Conservation (phyloP, 2,329 filamentous ascomycete species). For the Fonsecaea pugnacius region DNA sequence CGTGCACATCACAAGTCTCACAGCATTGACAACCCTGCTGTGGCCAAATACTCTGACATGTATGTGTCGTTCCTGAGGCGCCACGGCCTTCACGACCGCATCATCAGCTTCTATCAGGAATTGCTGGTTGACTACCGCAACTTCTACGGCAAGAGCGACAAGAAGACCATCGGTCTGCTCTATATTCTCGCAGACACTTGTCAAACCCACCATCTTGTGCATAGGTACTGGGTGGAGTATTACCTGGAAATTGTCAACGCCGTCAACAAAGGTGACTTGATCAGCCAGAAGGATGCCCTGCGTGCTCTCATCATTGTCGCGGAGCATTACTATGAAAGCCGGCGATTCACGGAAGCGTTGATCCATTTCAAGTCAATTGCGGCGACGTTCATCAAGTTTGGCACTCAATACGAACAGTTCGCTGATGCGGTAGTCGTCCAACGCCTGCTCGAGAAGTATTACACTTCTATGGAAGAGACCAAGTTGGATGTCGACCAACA, state of each 20-base stretch:
- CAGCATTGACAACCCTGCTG: conserved; percentile 43
- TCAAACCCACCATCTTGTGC: conserved; percentile 33
- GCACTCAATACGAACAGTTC: conserved; percentile 43
- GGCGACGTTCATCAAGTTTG: conserved; percentile 44
- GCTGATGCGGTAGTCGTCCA: conserved; percentile 43
- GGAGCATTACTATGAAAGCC: conserved; percentile 47
- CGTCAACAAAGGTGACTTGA: conserved; percentile 45
- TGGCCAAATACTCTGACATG: conserved; percentile 38
- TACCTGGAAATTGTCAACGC: conserved; percentile 28
- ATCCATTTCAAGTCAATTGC: conserved; percentile 44
- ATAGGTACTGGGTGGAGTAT: conserved; percentile 25
- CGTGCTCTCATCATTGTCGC: conserved; percentile 46
- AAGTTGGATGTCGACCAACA: conserved; percentile 42
- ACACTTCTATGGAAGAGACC: conserved; percentile 43
- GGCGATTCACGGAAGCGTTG: conserved; percentile 45
- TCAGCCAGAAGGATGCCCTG: conserved; percentile 45
- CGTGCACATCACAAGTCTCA: conserved; percentile 41
- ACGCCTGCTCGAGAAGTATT: conserved; percentile 44
- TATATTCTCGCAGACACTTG: conserved; percentile 45
- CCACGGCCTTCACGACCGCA: conserved; percentile 38
- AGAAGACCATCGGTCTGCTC: conserved; percentile 45
- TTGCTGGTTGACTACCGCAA: conserved; percentile 45
- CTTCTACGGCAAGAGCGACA: conserved; percentile 44
- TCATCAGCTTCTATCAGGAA: conserved; percentile 48
- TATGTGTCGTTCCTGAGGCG: conserved; percentile 23